Evolutionary conservation across 2,329 filamentous ascomycete genomes (phyloP), one percentile per base, ranked within the genome.

Genomic region (Cercospora sp.): DNA sequence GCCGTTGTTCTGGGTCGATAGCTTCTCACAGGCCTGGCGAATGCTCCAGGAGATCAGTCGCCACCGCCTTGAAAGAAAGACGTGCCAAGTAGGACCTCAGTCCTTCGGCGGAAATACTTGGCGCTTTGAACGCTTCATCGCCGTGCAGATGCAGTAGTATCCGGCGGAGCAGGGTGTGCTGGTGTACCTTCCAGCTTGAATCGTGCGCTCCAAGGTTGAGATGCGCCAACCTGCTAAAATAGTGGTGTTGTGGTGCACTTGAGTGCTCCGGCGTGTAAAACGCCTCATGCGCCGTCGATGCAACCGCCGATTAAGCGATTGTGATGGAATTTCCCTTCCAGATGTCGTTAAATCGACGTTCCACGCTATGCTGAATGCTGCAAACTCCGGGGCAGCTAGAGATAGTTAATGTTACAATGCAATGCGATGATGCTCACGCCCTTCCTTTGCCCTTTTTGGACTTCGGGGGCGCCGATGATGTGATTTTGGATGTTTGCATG

Each of bases 401-500:
- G 67, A 64, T 45, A 26, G 61, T 63, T 60, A 49, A 32, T 70
- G 62, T 26, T 70, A 71, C 70, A 67, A 63, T 61, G 63, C 66
- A 49, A 57, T 43, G 21, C 28, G 51, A 28, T 55, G 13, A 30
- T 51, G 61, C 55, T 64, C 62, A 64, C 12, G 71, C 70, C 28
- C 74, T 68, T 32, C 72, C 73, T 60, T 74, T 75, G 65, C 72
- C 72, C 75, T 85, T 88, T 34, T 64, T 60, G 71, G 80, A 79
- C 75, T 86, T 86, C 40, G 81, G 81, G 63, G 84, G 83, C 65
- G 82, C 82, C 40, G 84, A 81, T 3, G 83, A 82, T n/a, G 82
- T 85, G 75, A 89, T 84, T 76, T 88, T 88, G 74, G 84, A 85
- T 73, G 87, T 89, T 75, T 92, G 92, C 88, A 97, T 98, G 65